Evolutionary conservation across 805 yeast species (phyloP).

Genomic region (Schwanniomyces polymorphus): DNA sequence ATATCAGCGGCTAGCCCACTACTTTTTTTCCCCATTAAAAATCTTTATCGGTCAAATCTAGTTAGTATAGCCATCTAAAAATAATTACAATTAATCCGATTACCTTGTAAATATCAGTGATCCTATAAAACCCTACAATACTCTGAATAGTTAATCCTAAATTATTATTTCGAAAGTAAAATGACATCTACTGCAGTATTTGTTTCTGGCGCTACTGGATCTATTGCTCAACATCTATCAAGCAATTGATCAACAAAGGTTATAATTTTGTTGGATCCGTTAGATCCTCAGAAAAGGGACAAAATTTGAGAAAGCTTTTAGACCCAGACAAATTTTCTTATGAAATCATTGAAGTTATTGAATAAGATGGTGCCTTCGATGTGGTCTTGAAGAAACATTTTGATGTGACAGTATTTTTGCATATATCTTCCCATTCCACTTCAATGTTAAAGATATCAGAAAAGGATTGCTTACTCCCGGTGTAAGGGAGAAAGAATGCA

Average conservation of each 20-base stretch:
- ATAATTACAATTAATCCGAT: too few species aligned
- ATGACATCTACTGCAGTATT: too few species aligned
- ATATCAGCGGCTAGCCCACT: too few species aligned
- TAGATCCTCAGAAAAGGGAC: slow-evolving; percentile 42
- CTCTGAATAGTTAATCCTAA: too few species aligned
- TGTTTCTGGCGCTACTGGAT: slow-evolving; percentile 57
- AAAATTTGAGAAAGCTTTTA: slow-evolving; percentile 28
- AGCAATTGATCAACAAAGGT: slow-evolving; percentile 35
- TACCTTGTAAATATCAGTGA: too few species aligned
- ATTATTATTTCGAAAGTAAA: too few species aligned
- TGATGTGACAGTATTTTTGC: slow-evolving; percentile 53
- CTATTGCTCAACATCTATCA: slow-evolving; percentile 50
- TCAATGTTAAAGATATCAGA: slow-evolving; percentile 38
- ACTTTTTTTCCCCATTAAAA: too few species aligned
- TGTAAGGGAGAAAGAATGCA: slow-evolving; percentile 45
- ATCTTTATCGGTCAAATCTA: too few species aligned
- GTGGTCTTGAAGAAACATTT: slow-evolving; percentile 40
- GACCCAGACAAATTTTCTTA: slow-evolving; percentile 15
- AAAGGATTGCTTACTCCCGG: slow-evolving; percentile 54
- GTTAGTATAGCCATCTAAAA: too few species aligned
- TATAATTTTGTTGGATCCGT: slow-evolving; percentile 53
- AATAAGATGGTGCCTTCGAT: slow-evolving; percentile 42
- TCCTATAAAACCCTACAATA: too few species aligned
- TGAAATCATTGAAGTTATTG: slow-evolving; percentile 45
- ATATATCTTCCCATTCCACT: slow-evolving; percentile 58